Conservation (phyloP, 495 filamentous ascomycete species). For the Pyrenopolyporus hunteri region DNA sequence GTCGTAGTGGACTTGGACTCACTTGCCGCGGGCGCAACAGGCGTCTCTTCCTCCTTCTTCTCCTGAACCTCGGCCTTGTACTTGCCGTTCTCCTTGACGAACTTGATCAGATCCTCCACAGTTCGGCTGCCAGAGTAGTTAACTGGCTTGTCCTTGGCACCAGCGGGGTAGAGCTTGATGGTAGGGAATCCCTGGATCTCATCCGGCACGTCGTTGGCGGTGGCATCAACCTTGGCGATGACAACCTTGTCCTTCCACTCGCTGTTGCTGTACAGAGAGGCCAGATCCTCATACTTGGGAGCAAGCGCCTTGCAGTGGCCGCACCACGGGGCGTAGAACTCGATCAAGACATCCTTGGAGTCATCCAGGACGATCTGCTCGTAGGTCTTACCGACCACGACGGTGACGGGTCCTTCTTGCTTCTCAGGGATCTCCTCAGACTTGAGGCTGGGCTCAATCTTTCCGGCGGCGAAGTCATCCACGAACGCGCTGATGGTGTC, state of each 20-base stretch:
- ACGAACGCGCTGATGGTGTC: conserved; percentile 84
- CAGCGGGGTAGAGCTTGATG: conserved; percentile 97
- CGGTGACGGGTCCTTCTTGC: conserved; percentile 86
- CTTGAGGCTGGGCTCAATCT: conserved; percentile 94
- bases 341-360: conserved; percentile 94
- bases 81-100: conserved; percentile 94
- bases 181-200: conserved; percentile 98
- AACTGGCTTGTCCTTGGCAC: conserved; percentile 80
- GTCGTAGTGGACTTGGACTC: conserved; percentile 61
- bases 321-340: conserved; percentile 99
- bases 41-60: conserved; percentile 59
- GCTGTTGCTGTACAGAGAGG: conserved; percentile 72
- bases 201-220: conserved; percentile 94
- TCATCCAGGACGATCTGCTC: conserved; percentile 90
- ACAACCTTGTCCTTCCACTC: conserved; percentile 82
- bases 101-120: conserved; percentile 90
- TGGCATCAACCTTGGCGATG: conserved; percentile 98
- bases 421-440: conserved; percentile 96
- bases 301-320: conserved; percentile 97
- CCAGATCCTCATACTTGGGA: conserved; percentile 92
- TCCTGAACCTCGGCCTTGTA: conserved; percentile 70
- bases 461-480: conserved; percentile 83
- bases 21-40: conserved; percentile 58
- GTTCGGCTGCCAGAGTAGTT: conserved; percentile 89
- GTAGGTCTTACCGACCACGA: conserved; percentile 95